phyloP scores from a whole-genome alignment of 768 basidiomycete genomes.

The Gelatoporia subvermispora region DNA sequence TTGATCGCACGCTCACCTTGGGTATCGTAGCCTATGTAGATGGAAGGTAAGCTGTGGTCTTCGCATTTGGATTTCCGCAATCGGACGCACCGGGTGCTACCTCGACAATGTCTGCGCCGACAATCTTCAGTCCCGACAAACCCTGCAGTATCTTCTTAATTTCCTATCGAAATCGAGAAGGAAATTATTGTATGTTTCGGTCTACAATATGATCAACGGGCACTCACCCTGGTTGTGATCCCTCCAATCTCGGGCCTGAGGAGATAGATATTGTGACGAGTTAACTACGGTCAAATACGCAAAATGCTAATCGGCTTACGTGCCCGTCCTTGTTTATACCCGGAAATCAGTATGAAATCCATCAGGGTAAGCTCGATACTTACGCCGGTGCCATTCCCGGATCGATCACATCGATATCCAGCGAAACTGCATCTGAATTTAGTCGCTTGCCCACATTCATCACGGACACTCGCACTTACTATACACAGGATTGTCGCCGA shows the following conservation, averaged over 20 bases:
- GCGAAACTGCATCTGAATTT: slow-evolving; percentile 4
- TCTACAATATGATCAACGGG: not conserved
- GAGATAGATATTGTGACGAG: not conserved
- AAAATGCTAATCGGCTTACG: slow-evolving; percentile 10
- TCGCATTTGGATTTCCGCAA: not conserved
- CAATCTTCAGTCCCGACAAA: slow-evolving; percentile 30
- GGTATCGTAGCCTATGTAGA: slow-evolving; percentile 17
- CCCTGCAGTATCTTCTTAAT: slow-evolving; percentile 34
- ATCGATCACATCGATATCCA: slow-evolving; percentile 18
- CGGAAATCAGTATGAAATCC: not conserved
- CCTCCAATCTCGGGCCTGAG: slow-evolving; percentile 29
- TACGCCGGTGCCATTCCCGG: slow-evolving; percentile 17
- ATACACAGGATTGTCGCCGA: slow-evolving; percentile 31
- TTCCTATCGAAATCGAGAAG: slow-evolving; percentile 15
- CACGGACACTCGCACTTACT: slow-evolving; percentile 9
- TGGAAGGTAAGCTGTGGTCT: not conserved
- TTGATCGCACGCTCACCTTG: slow-evolving; percentile 11
- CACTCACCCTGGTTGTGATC: slow-evolving; percentile 24
- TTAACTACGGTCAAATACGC: not conserved
- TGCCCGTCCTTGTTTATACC: slow-evolving; percentile 18
- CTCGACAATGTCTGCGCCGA: slow-evolving; percentile 32
- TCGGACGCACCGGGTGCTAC: slow-evolving; percentile 15
- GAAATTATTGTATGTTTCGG: not conserved
- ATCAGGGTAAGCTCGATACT: not conserved
- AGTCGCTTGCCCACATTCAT: too few species aligned